Evolutionary conservation across 768 basidiomycete species (phyloP).

Genomic region (Neoboletus brunneissimus): DNA sequence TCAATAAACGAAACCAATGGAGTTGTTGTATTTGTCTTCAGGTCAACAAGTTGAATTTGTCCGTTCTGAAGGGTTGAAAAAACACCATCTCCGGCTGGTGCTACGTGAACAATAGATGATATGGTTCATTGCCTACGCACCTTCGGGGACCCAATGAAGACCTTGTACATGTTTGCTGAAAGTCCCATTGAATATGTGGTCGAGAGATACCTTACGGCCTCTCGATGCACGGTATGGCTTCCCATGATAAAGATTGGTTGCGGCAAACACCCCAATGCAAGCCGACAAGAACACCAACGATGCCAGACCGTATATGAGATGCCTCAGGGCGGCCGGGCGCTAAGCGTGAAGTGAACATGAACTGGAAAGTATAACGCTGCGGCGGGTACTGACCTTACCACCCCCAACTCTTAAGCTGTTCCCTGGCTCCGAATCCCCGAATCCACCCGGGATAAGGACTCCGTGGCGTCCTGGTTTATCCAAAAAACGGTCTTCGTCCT

Average conservation of each 20-base stretch:
- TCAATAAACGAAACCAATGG: conserved; percentile 56
- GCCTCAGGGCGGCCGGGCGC: conserved; percentile 54
- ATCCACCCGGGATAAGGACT: conserved; percentile 1
- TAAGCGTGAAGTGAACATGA: conserved; percentile 22
- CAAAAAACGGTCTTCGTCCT: conserved; percentile 45
- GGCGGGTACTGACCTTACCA: conserved; percentile 32
- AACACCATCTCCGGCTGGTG: conserved; percentile 88
- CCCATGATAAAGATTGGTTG: conserved; percentile 61
- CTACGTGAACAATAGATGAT: conserved; percentile 4
- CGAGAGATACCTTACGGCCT: conserved; percentile 70
- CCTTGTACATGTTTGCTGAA: conserved; percentile 49
- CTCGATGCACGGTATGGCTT: conserved; percentile 52
- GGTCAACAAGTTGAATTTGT: conserved; percentile 75
- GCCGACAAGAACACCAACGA: conserved; percentile 60
- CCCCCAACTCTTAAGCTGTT: conserved; percentile 36
- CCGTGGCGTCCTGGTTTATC: conserved; percentile 41
- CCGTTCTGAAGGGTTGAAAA: conserved; percentile 64
- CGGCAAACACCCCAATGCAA: conserved; percentile 76
- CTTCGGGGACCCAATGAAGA: conserved; percentile 90
- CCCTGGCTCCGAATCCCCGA: conserved; percentile 27
- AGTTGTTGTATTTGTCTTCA: conserved; percentile 69
- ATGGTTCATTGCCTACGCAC: conserved; percentile 39
- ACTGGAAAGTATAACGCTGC: neutral
- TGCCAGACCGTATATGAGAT: conserved; percentile 59
- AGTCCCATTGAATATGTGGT: conserved; percentile 92